Percentiles rank a stretch among this genome's conserved stretches.
These are phyloP conservation scores for Pleurotus platypus DNA, from an alignment of 768 basidiomycete species.

Conservation along the genomic window DNA sequence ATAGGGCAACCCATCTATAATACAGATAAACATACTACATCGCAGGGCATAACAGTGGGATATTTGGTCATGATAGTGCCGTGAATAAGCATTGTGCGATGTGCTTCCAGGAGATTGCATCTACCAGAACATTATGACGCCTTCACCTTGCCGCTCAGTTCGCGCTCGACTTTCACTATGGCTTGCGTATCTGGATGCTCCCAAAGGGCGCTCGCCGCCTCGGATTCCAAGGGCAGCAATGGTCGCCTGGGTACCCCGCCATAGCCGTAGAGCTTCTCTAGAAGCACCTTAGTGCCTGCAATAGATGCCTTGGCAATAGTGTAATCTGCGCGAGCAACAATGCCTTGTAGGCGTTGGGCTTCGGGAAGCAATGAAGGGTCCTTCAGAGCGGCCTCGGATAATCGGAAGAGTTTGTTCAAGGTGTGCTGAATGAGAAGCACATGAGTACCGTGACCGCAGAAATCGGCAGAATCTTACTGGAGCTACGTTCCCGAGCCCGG, in stretches of 20 bases:
- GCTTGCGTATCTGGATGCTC: slow-evolving; percentile 68
- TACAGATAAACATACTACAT: too few species aligned
- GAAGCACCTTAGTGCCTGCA: slow-evolving; percentile 77
- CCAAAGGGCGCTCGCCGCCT: slow-evolving; percentile 61
- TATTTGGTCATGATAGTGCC: neutral
- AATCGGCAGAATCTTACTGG: slow-evolving; percentile 42
- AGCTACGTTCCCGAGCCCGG: slow-evolving; percentile 81
- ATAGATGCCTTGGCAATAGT: slow-evolving; percentile 76
- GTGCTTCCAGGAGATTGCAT: neutral
- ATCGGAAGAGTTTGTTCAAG: slow-evolving; percentile 54
- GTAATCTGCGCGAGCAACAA: slow-evolving; percentile 77
- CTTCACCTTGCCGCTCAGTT: slow-evolving; percentile 41
- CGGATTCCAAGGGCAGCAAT: slow-evolving; percentile 59
- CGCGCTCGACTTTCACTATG: slow-evolving; percentile 62
- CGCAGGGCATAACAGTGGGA: neutral
- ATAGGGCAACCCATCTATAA: too few species aligned
- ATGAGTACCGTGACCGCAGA: slow-evolving; percentile 4
- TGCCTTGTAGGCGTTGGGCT: slow-evolving; percentile 73
- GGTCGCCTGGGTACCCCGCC: slow-evolving; percentile 80
- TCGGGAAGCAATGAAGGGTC: slow-evolving; percentile 59
- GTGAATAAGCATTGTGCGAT: neutral
- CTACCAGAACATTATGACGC: neutral
- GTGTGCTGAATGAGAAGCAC: slow-evolving; percentile 40
- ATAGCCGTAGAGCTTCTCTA: slow-evolving; percentile 76
- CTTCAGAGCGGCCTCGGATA: slow-evolving; percentile 53